Evolutionary conservation across 306 rosid genomes (phyloP), one percentile per base, ranked within the genome.

Genomic region (Cucumis melo): DNA sequence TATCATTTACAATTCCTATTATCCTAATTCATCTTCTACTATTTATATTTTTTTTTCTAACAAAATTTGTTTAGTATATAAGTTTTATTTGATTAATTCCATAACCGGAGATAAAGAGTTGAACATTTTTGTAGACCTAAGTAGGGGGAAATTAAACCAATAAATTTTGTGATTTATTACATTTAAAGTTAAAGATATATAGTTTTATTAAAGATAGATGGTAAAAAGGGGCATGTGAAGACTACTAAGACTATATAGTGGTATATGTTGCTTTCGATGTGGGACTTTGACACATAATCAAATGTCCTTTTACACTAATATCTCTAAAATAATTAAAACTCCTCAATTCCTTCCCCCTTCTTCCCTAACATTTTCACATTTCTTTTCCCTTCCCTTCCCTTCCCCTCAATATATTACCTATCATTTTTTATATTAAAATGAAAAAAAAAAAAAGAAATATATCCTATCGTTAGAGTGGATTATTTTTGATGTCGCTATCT

Each of bases 231-330:
- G 74, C 74, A 67, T 67, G 34, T 67, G 74, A 20, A 12, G 36
- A 42, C 36, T 67, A 41, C 19, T 12, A 68, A 6, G 38, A 42
- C 34, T 12, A 42, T 12, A 41, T 13, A 68, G 36, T 68, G 55
- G 56, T 20, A 13, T 41, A 32, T 32, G 74, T 42, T 67, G 74
- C 55, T 68, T 11, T 68, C 74, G 13, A 68, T n/a, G 73, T 66
- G 73, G 73, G 72, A 65, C 72, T 65, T 65, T 65, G 27, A 65
- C 51, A 65, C 72, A 65, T 36, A 65, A 66, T n/a, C 51, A 39
- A 66, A 19, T 38, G 73, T 39, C 73, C 73, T 39, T 66, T 66
- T 39, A 39, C 73, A 17, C 71, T 29, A 29, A 0, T 1, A 60
- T 27, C n/a, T 60, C 34, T 29, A 36, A 32, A 32, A 32, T 32